phyloP scores from a whole-genome alignment of 148 eudicot genomes.

The Hydrangea macrophylla region DNA sequence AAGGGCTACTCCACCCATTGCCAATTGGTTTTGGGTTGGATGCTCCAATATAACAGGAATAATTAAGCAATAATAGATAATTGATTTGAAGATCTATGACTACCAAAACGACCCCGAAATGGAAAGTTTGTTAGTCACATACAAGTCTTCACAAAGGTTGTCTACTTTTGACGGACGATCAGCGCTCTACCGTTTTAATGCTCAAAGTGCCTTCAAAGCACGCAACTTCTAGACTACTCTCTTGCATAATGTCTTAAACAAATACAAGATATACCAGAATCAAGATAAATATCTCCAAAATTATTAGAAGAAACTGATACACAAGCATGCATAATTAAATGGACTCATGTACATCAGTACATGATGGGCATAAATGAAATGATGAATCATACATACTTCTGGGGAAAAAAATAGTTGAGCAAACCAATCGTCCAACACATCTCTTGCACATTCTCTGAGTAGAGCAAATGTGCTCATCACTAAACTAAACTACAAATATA shows the following conservation, averaged over 20 bases:
- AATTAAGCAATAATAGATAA: no score
- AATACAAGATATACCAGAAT: background rate
- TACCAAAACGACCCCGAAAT: no score
- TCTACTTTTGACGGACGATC: no score
- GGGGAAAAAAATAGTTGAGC: background rate
- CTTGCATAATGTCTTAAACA: background rate
- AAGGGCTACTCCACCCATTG: no score
- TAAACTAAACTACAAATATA: no score
- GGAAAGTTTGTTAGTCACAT: no score
- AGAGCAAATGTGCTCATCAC: background rate
- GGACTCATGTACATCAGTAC: background rate
- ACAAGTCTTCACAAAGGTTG: no score
- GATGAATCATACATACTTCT: background rate
- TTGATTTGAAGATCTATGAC: no score
- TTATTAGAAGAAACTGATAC: background rate
- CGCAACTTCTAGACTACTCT: background rate
- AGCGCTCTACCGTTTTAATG: no score
- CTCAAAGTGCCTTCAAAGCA: background rate
- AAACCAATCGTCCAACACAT: background rate
- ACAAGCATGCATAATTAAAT: background rate
- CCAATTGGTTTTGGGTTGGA: no score
- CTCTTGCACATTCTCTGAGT: background rate
- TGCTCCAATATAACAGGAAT: no score
- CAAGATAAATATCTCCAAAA: background rate
- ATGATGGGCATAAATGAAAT: background rate